Evolutionary conservation across 306 rosid genomes (phyloP).

Genomic region (Lathyrus oleraceus): DNA sequence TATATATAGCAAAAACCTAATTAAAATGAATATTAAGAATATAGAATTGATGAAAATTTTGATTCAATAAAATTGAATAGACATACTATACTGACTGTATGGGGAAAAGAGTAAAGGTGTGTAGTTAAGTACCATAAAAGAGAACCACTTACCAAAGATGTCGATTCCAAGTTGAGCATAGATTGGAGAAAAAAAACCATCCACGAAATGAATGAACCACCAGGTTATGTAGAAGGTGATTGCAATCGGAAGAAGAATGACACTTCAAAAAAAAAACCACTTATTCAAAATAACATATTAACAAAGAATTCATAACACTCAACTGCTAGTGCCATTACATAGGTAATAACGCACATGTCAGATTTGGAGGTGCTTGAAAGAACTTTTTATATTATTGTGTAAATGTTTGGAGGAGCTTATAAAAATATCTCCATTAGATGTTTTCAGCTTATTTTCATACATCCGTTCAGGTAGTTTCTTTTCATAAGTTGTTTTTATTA

Average conservation of each 20-base stretch:
- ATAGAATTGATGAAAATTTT: neutral
- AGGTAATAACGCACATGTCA: neutral
- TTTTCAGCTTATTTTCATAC: neutral
- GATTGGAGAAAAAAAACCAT: constrained; percentile 93
- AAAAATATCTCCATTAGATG: neutral
- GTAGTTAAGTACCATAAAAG: constrained; percentile 39
- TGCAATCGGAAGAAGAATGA: constrained; percentile 89
- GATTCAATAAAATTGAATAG: constrained; percentile 12
- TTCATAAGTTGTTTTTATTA: neutral
- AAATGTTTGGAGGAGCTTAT: neutral
- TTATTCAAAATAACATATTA: constrained; percentile 17
- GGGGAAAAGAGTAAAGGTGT: neutral
- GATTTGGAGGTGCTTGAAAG: neutral
- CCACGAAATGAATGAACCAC: constrained; percentile 99
- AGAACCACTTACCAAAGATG: constrained; percentile 74
- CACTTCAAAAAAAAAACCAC: constrained; percentile 57
- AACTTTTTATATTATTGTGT: neutral
- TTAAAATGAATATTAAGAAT: neutral
- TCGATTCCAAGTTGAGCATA: constrained; percentile 86
- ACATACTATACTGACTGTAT: neutral
- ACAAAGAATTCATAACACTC: constrained; percentile 22
- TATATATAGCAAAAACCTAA: neutral
- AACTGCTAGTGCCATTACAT: constrained; percentile 12
- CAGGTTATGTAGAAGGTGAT: constrained; percentile 94
- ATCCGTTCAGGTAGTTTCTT: neutral